Evolutionary conservation across 805 yeast species (phyloP), one percentile per base, ranked within the genome.

Genomic region (Aciculoconidium aculeatum): DNA sequence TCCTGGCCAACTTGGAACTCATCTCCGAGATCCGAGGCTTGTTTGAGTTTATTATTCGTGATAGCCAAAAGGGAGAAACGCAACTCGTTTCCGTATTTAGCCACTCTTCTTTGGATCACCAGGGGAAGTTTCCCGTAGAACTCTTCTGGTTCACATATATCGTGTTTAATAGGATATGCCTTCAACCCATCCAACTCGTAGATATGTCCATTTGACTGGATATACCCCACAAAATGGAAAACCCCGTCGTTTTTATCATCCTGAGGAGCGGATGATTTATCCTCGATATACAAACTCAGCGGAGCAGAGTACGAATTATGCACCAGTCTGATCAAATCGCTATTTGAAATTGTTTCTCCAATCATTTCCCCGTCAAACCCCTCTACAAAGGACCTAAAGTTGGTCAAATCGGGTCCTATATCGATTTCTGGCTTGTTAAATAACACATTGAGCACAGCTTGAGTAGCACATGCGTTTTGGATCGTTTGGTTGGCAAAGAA

Each of bases 391-490:
- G 54, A 53, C 35, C 62, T 63, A 48, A 77, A 70, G 32, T 66
- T 62, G 3, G 37, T 16, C 33, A 78, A 53, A 19, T 68, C 72
- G 0, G 50, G 50, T 1, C 85, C 84, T 3, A 77, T 31, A 2
- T 62, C 61, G 8, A 75, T 32, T 4, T 41, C 51, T 6, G 45
- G 36, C 30, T 61, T 56, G 43, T 73, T 74, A 35, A 78, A 41
- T 30, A 78, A 51, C 6, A 76, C 55, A 32, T 76, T 73, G 33
- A 78, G 55, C 13, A 78, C 77, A 1, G 84, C 85, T 43, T 74
- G 81, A 1, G 85, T 78, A n/a, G 80, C 85, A 51, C 85, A 78
- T 3, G 85, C 83, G 43, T 78, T 77, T 41, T 73, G 75, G 31
- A 77, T 73, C 15, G 70, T 70, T 45, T 78, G 85, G 26, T 64